Evolutionary conservation across 2,329 filamentous ascomycete species (phyloP).

Genomic region (Capronia coronata): DNA sequence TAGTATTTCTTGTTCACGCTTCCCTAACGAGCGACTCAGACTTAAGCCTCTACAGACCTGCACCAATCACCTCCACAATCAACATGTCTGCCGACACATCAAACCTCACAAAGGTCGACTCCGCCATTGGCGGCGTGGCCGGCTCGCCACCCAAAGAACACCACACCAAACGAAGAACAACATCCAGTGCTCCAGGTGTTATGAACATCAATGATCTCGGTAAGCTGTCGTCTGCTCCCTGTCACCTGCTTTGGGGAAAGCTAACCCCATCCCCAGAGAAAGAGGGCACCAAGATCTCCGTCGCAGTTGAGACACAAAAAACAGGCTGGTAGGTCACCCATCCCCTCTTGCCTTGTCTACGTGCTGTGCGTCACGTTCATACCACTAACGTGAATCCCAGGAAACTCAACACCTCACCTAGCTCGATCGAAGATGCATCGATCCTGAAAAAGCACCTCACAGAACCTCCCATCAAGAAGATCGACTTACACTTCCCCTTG

Average conservation of each 20-base stretch:
- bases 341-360: neutral
- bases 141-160: conserved; percentile 57
- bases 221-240: conserved; percentile 46
- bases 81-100: conserved; percentile 29
- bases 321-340: conserved; percentile 67
- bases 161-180: conserved; percentile 53
- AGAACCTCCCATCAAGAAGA: conserved; percentile 80
- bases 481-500: conserved; percentile 85
- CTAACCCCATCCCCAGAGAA: conserved; percentile 53
- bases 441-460: conserved; percentile 75
- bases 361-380: too few relatives aligned
- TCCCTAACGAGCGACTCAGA: neutral
- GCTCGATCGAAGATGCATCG: conserved; percentile 72
- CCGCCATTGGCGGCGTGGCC: conserved; percentile 73
- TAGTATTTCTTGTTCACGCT: conserved; percentile 2
- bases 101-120: conserved; percentile 70
- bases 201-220: conserved; percentile 80
- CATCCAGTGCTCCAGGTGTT: conserved; percentile 66
- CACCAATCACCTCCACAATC: conserved; percentile 3
- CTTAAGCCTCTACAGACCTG: neutral
- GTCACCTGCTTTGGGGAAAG: conserved; percentile 7
- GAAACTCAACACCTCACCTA: conserved; percentile 87
- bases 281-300: conserved; percentile 62
- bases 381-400: conserved; percentile 41
- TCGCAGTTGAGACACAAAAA: conserved; percentile 77